Conservation (phyloP, 2,329 filamentous ascomycete genomes). For the Monilinia polystroma region DNA sequence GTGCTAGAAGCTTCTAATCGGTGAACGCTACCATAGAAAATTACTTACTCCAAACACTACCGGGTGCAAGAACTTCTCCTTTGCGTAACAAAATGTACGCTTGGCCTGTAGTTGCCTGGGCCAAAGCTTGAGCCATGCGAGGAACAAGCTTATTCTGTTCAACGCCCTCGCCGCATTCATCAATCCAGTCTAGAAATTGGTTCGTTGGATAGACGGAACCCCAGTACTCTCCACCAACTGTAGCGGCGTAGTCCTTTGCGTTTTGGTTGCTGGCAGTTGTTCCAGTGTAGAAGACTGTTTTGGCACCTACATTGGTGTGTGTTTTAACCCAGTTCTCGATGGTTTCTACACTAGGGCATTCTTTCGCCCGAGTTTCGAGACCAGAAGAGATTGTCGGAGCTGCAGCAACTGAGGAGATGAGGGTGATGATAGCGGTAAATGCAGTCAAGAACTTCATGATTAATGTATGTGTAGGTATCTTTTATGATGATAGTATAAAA, state of each 20-base stretch:
- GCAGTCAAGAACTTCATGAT: neutral
- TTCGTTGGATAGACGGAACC: neutral
- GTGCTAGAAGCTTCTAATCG: neutral
- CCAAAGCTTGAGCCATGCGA: neutral
- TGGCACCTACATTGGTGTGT: neutral
- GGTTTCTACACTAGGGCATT: neutral
- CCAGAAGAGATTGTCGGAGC: neutral
- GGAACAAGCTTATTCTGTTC: neutral
- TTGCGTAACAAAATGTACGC: neutral
- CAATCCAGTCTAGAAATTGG: neutral
- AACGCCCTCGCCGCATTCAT: neutral
- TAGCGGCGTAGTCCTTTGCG: neutral
- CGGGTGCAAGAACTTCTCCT: neutral
- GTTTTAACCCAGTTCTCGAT: neutral
- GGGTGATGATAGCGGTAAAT: neutral
- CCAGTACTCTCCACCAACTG: neutral
- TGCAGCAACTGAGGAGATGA: neutral
- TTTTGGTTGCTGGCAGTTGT: neutral
- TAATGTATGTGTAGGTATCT: neutral
- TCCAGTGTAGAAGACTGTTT: neutral
- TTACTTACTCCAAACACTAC: neutral
- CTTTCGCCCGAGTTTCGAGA: neutral
- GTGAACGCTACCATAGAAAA: neutral
- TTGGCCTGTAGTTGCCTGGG: neutral
- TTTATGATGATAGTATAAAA: neutral